Percentiles rank a stretch among this genome's conserved stretches.
These are phyloP conservation scores for Aspergillus cristatus DNA, from an alignment of 495 filamentous ascomycete genomes.

Conservation along the genomic window DNA sequence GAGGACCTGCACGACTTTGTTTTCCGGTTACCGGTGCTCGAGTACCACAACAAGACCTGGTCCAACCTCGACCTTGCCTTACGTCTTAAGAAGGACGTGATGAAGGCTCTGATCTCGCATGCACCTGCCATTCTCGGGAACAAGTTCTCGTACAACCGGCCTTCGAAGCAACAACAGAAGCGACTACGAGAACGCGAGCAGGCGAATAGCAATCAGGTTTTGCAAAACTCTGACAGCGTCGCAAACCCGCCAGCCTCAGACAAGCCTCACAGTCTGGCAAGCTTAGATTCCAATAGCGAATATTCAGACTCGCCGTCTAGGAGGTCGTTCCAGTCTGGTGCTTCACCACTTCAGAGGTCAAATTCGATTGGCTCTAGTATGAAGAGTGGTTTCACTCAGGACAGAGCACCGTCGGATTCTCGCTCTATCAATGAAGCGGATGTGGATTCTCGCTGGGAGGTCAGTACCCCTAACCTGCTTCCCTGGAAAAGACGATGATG, in stretches of 20 bases:
- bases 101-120: slow-evolving; percentile 88
- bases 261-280: slow-evolving; percentile 20
- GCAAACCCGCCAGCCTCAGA: slow-evolving; percentile 19
- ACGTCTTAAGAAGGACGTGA: slow-evolving; percentile 86
- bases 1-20: slow-evolving; percentile 97
- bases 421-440: slow-evolving; percentile 32
- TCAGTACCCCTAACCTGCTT: background rate
- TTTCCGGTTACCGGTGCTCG: slow-evolving; percentile 87
- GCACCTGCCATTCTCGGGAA: slow-evolving; percentile 95
- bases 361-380: slow-evolving; percentile 31
- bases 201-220: slow-evolving; percentile 43
- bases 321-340: slow-evolving; percentile 27
- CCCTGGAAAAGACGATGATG: background rate
- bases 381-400: slow-evolving; percentile 1
- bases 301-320: slow-evolving; percentile 22
- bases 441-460: slow-evolving; percentile 29
- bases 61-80: slow-evolving; percentile 92
- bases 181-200: slow-evolving; percentile 78
- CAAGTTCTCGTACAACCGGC: slow-evolving; percentile 84
- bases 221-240: slow-evolving; percentile 43
- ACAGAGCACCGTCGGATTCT: slow-evolving; percentile 19
- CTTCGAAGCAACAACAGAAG: slow-evolving; percentile 65
- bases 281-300: slow-evolving; percentile 34
- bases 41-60: slow-evolving; percentile 98
- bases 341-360: slow-evolving; percentile 30